Evolutionary conservation across 1,139 yeast genomes (phyloP).

Genomic region (Hyphopichia wangnamkhiaoensis): DNA sequence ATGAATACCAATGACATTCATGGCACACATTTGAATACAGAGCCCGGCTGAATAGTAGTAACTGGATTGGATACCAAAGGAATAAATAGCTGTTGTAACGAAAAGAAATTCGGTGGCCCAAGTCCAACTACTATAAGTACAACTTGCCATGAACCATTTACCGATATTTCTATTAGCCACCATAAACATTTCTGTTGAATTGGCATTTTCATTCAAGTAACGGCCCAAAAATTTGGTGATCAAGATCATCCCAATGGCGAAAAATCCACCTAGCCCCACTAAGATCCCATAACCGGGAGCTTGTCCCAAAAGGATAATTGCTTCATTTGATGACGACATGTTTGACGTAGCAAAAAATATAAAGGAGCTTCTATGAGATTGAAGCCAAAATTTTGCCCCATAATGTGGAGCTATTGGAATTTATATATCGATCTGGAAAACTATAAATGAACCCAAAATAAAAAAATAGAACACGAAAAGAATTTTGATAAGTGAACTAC

Average conservation of each 20-base stretch:
- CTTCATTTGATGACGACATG: neutral
- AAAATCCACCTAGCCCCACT: slow-evolving; percentile 31
- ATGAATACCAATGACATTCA: slow-evolving; percentile 29
- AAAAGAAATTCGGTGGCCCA: slow-evolving; percentile 34
- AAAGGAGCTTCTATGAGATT: too few relatives aligned
- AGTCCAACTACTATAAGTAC: slow-evolving; percentile 30
- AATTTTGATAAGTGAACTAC: too few relatives aligned
- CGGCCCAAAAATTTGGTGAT: slow-evolving; percentile 24
- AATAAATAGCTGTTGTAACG: slow-evolving; percentile 27
- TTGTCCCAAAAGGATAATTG: slow-evolving; percentile 16
- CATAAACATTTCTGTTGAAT: slow-evolving; percentile 31
- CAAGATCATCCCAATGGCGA: slow-evolving; percentile 30
- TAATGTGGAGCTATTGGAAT: neutral
- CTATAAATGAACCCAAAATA: too few relatives aligned
- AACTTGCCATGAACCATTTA: slow-evolving; percentile 25
- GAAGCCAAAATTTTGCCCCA: neutral
- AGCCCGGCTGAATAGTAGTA: slow-evolving; percentile 31
- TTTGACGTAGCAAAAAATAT: neutral
- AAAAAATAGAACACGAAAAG: too few relatives aligned
- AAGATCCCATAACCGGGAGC: slow-evolving; percentile 31
- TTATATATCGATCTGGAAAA: too few relatives aligned
- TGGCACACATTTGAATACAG: slow-evolving; percentile 29
- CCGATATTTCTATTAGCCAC: slow-evolving; percentile 32
- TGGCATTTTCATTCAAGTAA: slow-evolving; percentile 28
- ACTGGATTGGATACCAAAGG: slow-evolving; percentile 29